Base-by-base conservation (phyloP, 345 rosid genomes). In the Dipteronia sinensis region DNA sequence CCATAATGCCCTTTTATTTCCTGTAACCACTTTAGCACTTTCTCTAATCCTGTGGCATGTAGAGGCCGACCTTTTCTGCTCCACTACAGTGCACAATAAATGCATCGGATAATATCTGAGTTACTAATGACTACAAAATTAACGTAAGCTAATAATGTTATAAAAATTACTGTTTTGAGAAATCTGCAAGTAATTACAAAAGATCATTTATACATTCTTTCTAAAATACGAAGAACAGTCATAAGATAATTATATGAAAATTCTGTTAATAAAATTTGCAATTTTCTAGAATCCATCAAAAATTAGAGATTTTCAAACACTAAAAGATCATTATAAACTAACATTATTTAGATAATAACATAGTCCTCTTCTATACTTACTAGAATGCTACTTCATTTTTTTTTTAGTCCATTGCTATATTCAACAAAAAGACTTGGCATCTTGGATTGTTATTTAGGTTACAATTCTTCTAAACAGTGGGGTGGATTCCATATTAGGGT, bases 11-110 rank as follows among this genome's bases (percentile, higher is more conserved):
- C 82, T 80, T 84, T 83, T 74, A 94, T 79, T 78, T 87, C 89
- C 80, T 84, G 83, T 82, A 92, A 83, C 98, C 98, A 94, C 85
- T 83, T 91, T 77, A 90, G 88, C 79, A 94, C 96, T 81, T 86
- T 85, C 78, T 86, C 89, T 85, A 87, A 76, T 80, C 98, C 98
- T 81, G 88, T 88, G 67, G 97, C 94, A 62, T 94, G 97, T 79
- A 94, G 85, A 65, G 87, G 84, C 80, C 95, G 91, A 74, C 92
- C 88, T 82, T 88, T 94, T 77, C 81, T 87, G 88, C 88, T 94
- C 98, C 98, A 94, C 98, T 93, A 79, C 70, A 85, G 67, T 49
- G 69, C 68, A 79, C 29, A 40, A 42, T 68, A 82, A 72, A 76
- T 42, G 20, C 76, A 80, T 83, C 62, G 76, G 55, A 67, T 9